phyloP scores from a whole-genome alignment of 164 flowering plant species.

The Dillenia turbinata region DNA sequence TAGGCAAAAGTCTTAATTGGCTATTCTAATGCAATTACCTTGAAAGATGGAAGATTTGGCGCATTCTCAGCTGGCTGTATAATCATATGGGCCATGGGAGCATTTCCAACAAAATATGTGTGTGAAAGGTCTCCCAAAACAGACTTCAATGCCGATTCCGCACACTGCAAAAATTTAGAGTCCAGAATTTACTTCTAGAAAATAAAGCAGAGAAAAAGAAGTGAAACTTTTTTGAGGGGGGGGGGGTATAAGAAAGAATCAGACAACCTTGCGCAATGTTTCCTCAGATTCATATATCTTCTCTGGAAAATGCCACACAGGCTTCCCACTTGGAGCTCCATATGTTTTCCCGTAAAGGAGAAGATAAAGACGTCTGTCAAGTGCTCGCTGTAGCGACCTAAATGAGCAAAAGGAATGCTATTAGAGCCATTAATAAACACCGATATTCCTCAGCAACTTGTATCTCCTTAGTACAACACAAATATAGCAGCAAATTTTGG shows the following conservation, averaged over 20 bases:
- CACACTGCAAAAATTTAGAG: slow-evolving; percentile 56
- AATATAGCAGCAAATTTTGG: too few species aligned
- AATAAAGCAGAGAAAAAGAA: neutral
- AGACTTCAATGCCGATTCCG: slow-evolving; percentile 82
- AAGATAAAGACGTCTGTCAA: slow-evolving; percentile 89
- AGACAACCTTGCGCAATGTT: slow-evolving; percentile 69
- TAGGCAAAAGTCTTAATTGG: too few species aligned
- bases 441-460: too few species aligned
- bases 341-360: slow-evolving; percentile 59
- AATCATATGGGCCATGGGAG: slow-evolving; percentile 84
- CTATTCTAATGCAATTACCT: slow-evolving; percentile 43
- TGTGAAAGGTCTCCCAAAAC: slow-evolving; percentile 83
- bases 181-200: neutral
- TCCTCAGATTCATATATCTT: slow-evolving; percentile 79
- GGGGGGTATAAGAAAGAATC: too few species aligned
- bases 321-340: slow-evolving; percentile 54
- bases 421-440: too few species aligned
- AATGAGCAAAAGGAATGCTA: slow-evolving; percentile 7
- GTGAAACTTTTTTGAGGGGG: neutral
- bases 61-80: slow-evolving; percentile 41
- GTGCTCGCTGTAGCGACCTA: slow-evolving; percentile 90
- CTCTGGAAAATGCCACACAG: slow-evolving; percentile 96
- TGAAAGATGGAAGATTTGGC: slow-evolving; percentile 34
- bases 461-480: too few species aligned
- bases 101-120: slow-evolving; percentile 96